Evolutionary conservation across 257 asterid genomes (phyloP), one percentile per base, ranked within the genome.

Genomic region (Eustoma russellianum): DNA sequence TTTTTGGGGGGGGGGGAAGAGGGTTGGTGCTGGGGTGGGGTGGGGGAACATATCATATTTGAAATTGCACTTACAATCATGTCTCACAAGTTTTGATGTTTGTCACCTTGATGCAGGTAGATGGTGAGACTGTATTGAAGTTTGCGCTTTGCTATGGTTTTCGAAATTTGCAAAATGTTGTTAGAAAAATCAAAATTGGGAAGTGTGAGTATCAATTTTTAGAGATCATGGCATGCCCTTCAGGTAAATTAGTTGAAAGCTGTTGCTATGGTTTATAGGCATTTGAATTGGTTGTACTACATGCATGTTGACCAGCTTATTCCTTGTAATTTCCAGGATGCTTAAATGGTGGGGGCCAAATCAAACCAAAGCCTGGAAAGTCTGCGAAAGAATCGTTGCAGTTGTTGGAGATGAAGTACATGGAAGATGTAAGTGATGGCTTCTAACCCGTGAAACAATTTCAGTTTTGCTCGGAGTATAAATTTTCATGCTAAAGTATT

Each of bases 181-280:
- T 88, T 60, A 81, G 83, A 49, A 92, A 88, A 77, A 78, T 91
- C 50, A 91, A 88, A 85, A 75, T 66, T 41, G 93, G 91, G 46
- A 92, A 85, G 75, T 81, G 94, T 51, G 97, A 92, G 48, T 92
- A 92, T 62, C 85, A 92, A 43, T 92, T 74, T 64, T 48, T 92
- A 78, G 99, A 92, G 85, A 85, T 92, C 56, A 92, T 92, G 99
- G 99, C 99, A 13, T 92, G 99, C 67, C 99, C 99, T 59, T 92
- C 99, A 58, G 97, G 99, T 89, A 51, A 18, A 57, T n/a, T 49
- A 33, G 43, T 48, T 41, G 41, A 49, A 44, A 49, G 40, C 40
- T 45, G 30, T 19, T 52, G 12, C 28, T 35, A 58, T 57, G 51
- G 18, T 46, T 19, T n/a, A 19, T 14, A 18, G 33, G 8, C 9